phyloP scores from a whole-genome alignment of 257 asterid species.

The Salvia splendens region DNA sequence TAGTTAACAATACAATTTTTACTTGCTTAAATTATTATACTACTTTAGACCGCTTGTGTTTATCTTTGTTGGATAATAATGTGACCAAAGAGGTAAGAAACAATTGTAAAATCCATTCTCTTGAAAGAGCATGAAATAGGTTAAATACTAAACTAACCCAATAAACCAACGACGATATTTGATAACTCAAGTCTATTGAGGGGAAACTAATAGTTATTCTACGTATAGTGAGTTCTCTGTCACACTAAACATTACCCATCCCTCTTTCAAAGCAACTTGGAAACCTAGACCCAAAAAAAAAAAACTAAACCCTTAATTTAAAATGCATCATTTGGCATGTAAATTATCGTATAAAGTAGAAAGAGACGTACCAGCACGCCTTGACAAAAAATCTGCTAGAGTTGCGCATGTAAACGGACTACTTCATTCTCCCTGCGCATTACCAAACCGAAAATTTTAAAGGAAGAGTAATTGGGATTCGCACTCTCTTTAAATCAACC shows the following conservation, averaged over 20 bases:
- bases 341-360: constrained; percentile 37
- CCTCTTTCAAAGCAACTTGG: not conserved
- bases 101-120: not conserved
- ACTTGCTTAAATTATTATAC: not conserved
- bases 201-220: not conserved
- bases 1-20: not conserved
- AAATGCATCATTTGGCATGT: not conserved
- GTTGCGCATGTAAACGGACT: constrained; percentile 43
- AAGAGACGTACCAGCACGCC: constrained; percentile 66
- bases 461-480: constrained; percentile 55
- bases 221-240: not conserved
- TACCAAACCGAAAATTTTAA: constrained; percentile 43
- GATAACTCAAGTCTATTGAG: not conserved
- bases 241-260: not conserved
- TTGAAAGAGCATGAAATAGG: not conserved
- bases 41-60: not conserved
- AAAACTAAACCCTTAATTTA: too few relatives aligned
- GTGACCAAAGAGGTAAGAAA: not conserved
- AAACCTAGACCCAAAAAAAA: not conserved
- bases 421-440: constrained; percentile 70
- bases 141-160: not conserved
- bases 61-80: not conserved
- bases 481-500: constrained; percentile 35
- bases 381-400: constrained; percentile 51
- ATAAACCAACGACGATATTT: not conserved